Evolutionary conservation across 106 monocot species (phyloP), one percentile per base, ranked within the genome.

Genomic region (Dioscorea alata): DNA sequence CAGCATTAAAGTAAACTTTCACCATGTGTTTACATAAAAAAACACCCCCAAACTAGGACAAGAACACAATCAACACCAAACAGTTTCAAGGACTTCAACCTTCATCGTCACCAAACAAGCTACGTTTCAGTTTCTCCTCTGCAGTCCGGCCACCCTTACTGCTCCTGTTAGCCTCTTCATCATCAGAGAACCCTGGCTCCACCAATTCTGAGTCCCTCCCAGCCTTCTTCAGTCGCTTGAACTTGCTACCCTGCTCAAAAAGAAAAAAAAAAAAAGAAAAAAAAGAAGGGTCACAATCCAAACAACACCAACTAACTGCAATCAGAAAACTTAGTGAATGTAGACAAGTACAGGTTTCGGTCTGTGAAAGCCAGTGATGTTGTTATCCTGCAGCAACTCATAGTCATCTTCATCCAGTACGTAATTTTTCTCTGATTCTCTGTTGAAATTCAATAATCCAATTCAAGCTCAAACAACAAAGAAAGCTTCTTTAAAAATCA

Each of bases 341-440:
- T 78, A 16, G 51, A 18, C 49, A 58, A 23, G 34, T 69, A 89
- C 96, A 28, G 82, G 84, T 65, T 85, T 85, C 2, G 97, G 92
- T 7, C 97, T 77, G 65, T 71, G 84, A 58, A 94, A 79, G 22
- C 86, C 92, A 57, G 88, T 82, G 31, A 97, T 89, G 60, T 99
- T 99, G 63, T 90, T 90, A 60, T 99, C 99, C 79, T 93, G 74
- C 23, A 99, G 87, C 80, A 99, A 75, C 69, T 90, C 87, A 32
- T 99, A 99, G 63, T 99, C 99, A 71, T 99, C 99, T 69, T 99
- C 99, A 63, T 99, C 99, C 21, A 99, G 90, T 63, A 81, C 83
- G 65, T 79, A 99, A 34, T 76, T 88, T 59, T 71, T 87, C 66
- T 93, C 90, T 20, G 85, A 85, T 53, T 90, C 99, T 67, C 99